Conservation (phyloP, 352 stramenopile genomes). For the Saprolegnia parasitica region DNA sequence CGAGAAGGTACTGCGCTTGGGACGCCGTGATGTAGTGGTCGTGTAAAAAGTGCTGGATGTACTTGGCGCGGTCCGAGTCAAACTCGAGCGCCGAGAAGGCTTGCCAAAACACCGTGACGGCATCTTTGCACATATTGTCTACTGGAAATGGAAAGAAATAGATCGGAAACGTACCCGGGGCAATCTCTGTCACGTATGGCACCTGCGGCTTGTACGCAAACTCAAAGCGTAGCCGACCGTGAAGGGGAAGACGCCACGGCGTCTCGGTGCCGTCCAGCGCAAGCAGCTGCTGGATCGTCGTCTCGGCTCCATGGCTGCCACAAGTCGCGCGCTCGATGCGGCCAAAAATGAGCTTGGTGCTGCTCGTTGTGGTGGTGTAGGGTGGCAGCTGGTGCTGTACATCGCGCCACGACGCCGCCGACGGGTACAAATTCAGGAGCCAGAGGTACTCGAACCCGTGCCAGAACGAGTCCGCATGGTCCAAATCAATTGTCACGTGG, state of each 20-base stretch:
- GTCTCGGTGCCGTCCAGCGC: background rate
- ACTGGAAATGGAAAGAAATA: no score
- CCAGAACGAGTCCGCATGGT: conserved; percentile 21
- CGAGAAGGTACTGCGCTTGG: conserved; percentile 19
- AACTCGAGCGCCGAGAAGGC: conserved; percentile 25
- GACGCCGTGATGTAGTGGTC: conserved; percentile 24
- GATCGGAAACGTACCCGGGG: background rate
- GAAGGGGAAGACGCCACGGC: conserved; percentile 15
- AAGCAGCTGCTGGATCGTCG: background rate
- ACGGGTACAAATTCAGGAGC: conserved; percentile 22
- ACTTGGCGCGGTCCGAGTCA: conserved; percentile 28
- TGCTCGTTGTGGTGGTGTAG: background rate
- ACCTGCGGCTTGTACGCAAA: conserved; percentile 8
- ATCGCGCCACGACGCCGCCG: background rate
- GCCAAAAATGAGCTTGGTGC: conserved; percentile 18
- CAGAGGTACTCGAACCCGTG: conserved; percentile 14
- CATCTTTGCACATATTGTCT: background rate
- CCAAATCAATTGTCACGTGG: conserved; percentile 12
- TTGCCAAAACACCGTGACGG: conserved; percentile 24
- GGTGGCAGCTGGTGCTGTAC: background rate
- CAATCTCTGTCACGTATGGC: background rate
- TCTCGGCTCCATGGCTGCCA: background rate
- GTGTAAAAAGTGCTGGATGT: conserved; percentile 24
- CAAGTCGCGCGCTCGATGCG: background rate
- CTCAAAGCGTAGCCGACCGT: conserved; percentile 14